These are phyloP conservation scores for Centrapalus pauciflorus DNA, from an alignment of 129 eudicot genomes.

Conservation along the genomic window DNA sequence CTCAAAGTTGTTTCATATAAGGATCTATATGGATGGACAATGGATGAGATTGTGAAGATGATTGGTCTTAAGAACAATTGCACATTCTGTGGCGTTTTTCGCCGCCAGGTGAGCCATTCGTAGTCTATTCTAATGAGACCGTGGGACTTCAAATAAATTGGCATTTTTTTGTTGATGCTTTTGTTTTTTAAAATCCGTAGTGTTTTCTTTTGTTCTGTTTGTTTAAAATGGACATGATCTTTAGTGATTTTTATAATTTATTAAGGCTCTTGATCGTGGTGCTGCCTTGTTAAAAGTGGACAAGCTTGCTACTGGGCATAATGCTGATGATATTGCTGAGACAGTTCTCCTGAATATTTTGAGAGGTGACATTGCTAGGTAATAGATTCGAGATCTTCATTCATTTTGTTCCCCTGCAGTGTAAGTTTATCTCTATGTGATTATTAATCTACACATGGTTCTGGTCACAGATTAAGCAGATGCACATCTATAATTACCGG, in stretches of 20 bases:
- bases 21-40: slow-evolving; percentile 97
- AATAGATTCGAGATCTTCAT: not conserved
- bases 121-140: not conserved
- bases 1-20: slow-evolving; percentile 90
- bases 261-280: slow-evolving; percentile 98
- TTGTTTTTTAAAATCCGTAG: too few species aligned
- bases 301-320: slow-evolving; percentile 91
- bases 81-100: slow-evolving; percentile 95
- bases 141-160: not conserved
- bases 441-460: slow-evolving; percentile 14
- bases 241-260: not conserved
- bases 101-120: slow-evolving; percentile 63
- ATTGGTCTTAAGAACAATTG: slow-evolving; percentile 94
- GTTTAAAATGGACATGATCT: not conserved
- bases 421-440: not conserved
- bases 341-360: slow-evolving; percentile 89
- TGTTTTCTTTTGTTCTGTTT: too few species aligned
- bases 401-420: not conserved
- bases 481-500: slow-evolving; percentile 96
- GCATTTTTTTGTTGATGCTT: not conserved
- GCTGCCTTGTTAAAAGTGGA: slow-evolving; percentile 92
- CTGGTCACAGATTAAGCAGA: slow-evolving; percentile 64
- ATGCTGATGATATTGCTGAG: slow-evolving; percentile 96
- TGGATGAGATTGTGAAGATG: slow-evolving; percentile 96
- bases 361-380: slow-evolving; percentile 98